Percentiles rank a stretch among this genome's conserved stretches.
Conservation (phyloP, 75 land plant species). For the Larix kaempferi region DNA sequence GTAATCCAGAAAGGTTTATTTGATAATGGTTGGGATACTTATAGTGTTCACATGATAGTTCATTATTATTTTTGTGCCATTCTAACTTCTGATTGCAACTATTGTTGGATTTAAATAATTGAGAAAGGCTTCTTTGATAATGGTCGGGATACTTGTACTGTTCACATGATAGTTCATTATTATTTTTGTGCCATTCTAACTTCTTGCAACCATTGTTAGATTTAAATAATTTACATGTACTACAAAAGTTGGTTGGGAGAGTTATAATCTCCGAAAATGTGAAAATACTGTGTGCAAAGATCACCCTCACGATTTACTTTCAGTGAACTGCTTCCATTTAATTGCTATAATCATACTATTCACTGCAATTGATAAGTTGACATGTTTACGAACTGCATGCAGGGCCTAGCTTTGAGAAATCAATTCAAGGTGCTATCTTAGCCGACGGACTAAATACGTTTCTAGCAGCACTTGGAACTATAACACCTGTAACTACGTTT, state of each 20-base stretch:
- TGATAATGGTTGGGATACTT: background rate
- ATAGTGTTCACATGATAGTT: background rate
- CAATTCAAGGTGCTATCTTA: constrained; percentile 33
- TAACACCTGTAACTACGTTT: constrained; percentile 33
- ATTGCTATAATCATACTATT: background rate
- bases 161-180: too few relatives aligned
- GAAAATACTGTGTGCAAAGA: background rate
- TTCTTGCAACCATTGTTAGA: too few relatives aligned
- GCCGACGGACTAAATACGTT: constrained; percentile 44
- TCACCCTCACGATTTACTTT: background rate
- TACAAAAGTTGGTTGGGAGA: background rate
- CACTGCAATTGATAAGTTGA: background rate
- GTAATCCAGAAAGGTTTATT: background rate
- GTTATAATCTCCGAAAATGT: background rate
- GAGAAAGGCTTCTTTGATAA: too few relatives aligned
- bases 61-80: background rate
- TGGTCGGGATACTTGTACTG: too few relatives aligned
- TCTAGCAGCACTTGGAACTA: constrained; percentile 34
- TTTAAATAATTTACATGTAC: background rate
- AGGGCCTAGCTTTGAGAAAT: constrained; percentile 31
- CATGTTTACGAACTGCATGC: background rate
- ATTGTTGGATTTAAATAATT: background rate
- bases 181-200: too few relatives aligned
- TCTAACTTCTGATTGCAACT: background rate
- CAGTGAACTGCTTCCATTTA: background rate